Evolutionary conservation across 2,329 filamentous ascomycete genomes (phyloP).

Genomic region (Xylariaceae sp.): DNA sequence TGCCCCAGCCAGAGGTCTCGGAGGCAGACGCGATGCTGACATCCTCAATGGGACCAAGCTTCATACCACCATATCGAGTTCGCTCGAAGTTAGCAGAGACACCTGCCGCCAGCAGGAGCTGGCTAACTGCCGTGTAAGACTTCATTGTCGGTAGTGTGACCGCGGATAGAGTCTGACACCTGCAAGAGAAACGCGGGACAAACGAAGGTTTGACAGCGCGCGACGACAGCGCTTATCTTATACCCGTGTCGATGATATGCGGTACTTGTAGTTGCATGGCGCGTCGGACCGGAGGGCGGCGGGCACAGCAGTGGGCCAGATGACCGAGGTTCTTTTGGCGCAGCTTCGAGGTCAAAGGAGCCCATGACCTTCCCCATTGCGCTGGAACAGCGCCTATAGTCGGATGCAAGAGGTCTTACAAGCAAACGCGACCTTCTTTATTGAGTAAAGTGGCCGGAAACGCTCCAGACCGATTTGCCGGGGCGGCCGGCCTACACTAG

Average conservation of each 20-base stretch:
- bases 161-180: slow-evolving; percentile 6
- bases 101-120: slow-evolving; percentile 29
- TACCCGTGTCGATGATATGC: not conserved
- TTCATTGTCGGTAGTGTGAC: slow-evolving; percentile 26
- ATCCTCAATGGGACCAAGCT: slow-evolving; percentile 29
- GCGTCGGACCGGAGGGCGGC: not conserved
- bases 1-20: slow-evolving; percentile 27
- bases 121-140: slow-evolving; percentile 20
- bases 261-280: not conserved
- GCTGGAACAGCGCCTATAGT: not conserved
- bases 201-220: not conserved
- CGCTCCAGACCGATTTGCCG: slow-evolving; percentile 6
- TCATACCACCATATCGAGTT: slow-evolving; percentile 24
- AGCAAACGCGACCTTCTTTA: slow-evolving; percentile 15
- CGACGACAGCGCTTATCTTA: not conserved
- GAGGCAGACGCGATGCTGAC: slow-evolving; percentile 2
- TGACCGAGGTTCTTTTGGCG: not conserved
- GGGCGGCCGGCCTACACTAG: not conserved
- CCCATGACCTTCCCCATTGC: not conserved
- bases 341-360: not conserved
- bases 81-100: slow-evolving; percentile 26
- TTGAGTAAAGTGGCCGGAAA: slow-evolving; percentile 9
- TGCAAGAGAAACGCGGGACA: slow-evolving; percentile 6
- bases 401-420: slow-evolving; percentile 2
- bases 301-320: not conserved